phyloP scores from a whole-genome alignment of 495 filamentous ascomycete genomes.

The Terfezia boudieri region DNA sequence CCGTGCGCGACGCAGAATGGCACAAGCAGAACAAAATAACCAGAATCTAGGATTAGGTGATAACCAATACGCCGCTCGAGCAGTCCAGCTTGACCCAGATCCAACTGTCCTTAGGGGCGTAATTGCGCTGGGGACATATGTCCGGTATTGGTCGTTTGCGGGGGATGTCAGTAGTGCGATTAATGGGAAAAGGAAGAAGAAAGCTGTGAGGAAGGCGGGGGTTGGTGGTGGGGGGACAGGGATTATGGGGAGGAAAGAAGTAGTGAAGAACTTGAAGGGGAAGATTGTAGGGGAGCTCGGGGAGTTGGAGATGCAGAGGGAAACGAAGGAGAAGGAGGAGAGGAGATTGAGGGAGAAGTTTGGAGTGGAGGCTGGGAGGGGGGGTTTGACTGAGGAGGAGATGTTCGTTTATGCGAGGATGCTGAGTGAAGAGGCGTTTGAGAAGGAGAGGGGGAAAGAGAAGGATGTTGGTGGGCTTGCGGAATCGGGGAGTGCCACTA shows the following conservation, averaged over 20 bases:
- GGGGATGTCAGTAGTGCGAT: constrained; percentile 43
- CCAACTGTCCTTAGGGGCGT: constrained; percentile 76
- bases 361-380: constrained; percentile 60
- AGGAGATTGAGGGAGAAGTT: constrained; percentile 44
- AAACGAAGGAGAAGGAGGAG: constrained; percentile 59
- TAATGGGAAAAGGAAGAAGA: constrained; percentile 24
- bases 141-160: constrained; percentile 88
- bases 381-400: constrained; percentile 69
- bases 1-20: constrained; percentile 55
- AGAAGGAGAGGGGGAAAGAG: constrained; percentile 10
- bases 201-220: constrained; percentile 22
- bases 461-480: neutral
- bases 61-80: constrained; percentile 64
- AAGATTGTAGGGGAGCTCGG: constrained; percentile 32
- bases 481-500: neutral
- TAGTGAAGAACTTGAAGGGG: constrained; percentile 27
- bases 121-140: constrained; percentile 63
- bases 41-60: constrained; percentile 30
- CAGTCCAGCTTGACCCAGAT: constrained; percentile 72
- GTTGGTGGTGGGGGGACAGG: constrained; percentile 32
- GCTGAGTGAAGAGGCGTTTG: constrained; percentile 58
- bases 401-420: constrained; percentile 71
- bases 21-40: constrained; percentile 27
- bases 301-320: constrained; percentile 55
- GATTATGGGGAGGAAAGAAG: constrained; percentile 33